Conservation (phyloP, 495 filamentous ascomycete genomes). For the Podospora pseudoanserina region DNA sequence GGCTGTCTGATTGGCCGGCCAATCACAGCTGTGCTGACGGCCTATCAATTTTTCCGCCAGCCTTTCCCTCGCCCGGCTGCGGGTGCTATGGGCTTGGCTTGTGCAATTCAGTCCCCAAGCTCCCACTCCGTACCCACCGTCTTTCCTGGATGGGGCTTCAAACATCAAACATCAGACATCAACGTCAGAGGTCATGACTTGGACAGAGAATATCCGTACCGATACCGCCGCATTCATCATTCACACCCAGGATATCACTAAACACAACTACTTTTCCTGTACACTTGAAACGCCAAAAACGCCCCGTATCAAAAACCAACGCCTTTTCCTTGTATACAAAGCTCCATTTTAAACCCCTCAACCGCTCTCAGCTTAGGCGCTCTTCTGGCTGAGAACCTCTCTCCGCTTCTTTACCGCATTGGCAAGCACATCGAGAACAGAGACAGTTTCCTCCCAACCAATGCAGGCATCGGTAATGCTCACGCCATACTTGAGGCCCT, state of each 20-base stretch:
- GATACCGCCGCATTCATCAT: not conserved
- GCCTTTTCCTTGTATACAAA: not conserved
- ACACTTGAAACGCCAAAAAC: constrained; percentile 6
- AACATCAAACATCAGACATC: too few relatives aligned
- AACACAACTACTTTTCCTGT: constrained; percentile 6
- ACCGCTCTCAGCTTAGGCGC: not conserved
- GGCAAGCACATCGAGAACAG: constrained; percentile 73
- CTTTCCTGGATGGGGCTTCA: not conserved
- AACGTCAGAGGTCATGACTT: too few relatives aligned
- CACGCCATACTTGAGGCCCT: constrained; percentile 87
- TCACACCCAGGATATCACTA: not conserved
- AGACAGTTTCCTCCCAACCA: constrained; percentile 87
- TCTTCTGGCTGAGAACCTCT: constrained; percentile 37
- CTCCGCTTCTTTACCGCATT: constrained; percentile 70
- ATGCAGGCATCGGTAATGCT: constrained; percentile 99
- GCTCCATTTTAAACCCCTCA: not conserved
- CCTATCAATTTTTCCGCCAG: constrained; percentile 27
- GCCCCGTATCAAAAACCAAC: not conserved
- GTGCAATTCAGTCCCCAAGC: not conserved
- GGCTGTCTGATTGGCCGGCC: constrained; percentile 29
- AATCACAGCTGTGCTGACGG: constrained; percentile 24
- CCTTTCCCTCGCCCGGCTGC: not conserved
- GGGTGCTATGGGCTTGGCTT: not conserved
- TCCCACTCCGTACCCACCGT: not conserved
- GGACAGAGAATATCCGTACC: too few relatives aligned